These are phyloP conservation scores for Cicer yamashitae DNA, from an alignment of 306 rosid genomes.

Conservation along the genomic window DNA sequence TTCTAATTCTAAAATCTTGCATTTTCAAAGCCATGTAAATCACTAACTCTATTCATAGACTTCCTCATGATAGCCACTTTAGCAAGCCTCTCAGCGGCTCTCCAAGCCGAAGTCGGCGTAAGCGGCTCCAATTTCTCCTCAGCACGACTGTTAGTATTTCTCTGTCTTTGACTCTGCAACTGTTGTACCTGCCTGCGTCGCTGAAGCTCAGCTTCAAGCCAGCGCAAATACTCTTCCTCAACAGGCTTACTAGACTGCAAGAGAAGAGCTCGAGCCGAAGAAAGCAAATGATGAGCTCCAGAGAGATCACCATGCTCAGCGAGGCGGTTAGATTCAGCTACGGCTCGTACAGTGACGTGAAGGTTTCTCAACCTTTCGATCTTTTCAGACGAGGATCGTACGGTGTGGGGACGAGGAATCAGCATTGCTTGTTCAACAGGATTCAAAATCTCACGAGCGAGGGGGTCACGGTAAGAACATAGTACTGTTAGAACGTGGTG, in stretches of 20 bases:
- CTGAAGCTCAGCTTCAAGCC: conserved; percentile 71
- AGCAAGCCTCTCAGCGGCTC: conserved; percentile 93
- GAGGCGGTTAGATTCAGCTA: conserved; percentile 77
- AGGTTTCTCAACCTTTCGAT: conserved; percentile 69
- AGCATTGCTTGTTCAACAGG: conserved; percentile 64
- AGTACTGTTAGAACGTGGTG: conserved; percentile 72
- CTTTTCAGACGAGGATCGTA: conserved; percentile 56
- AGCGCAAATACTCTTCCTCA: conserved; percentile 63
- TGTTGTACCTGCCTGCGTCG: conserved; percentile 57
- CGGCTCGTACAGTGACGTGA: conserved; percentile 77
- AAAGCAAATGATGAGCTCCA: conserved; percentile 67
- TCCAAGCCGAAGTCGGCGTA: conserved; percentile 96
- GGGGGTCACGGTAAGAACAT: conserved; percentile 62
- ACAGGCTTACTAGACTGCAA: conserved; percentile 61
- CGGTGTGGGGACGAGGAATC: conserved; percentile 72
- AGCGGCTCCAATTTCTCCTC: conserved; percentile 82
- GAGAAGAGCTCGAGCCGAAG: conserved; percentile 80
- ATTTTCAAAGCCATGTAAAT: conserved; percentile 94
- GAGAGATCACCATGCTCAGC: conserved; percentile 60
- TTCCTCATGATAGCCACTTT: conserved; percentile 95
- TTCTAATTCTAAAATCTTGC: conserved; percentile 78
- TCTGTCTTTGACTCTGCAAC: conserved; percentile 45
- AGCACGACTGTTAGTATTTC: neutral
- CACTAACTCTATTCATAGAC: conserved; percentile 98
- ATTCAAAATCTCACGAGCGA: conserved; percentile 54